phyloP scores from a whole-genome alignment of 2,329 filamentous ascomycete genomes.

The Sarocladium brachiariae region DNA sequence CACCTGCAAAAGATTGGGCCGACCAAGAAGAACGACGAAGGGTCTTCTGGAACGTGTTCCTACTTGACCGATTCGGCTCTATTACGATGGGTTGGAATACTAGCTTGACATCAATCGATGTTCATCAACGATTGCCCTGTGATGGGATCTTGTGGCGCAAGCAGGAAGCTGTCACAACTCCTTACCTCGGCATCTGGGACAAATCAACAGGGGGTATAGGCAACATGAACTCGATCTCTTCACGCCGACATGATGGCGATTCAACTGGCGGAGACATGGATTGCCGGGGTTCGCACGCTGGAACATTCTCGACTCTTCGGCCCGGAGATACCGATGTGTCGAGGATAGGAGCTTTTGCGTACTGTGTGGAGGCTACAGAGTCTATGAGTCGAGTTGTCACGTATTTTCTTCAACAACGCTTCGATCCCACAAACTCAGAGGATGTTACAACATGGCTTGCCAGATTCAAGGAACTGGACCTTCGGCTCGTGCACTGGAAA shows the following conservation, averaged over 20 bases:
- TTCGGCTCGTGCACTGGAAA: conserved; percentile 35
- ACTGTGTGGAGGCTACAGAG: conserved; percentile 36
- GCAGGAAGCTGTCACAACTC: conserved; percentile 27
- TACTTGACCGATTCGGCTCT: conserved; percentile 20
- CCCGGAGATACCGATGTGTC: conserved; percentile 24
- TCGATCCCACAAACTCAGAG: conserved; percentile 28
- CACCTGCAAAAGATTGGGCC: conserved; percentile 21
- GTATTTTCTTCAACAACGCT: conserved; percentile 34
- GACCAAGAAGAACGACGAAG: conserved; percentile 24
- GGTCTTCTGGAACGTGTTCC: conserved; percentile 26
- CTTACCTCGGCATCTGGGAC: conserved; percentile 35
- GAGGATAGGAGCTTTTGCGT: conserved; percentile 34
- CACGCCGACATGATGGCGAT: conserved; percentile 16
- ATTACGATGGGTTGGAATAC: conserved; percentile 23
- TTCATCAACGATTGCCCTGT: conserved; percentile 22
- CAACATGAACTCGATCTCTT: conserved; percentile 23
- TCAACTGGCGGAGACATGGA: conserved; percentile 9
- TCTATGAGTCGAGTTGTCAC: conserved; percentile 33
- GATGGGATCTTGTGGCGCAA: conserved; percentile 32
- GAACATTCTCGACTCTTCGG: conserved; percentile 12
- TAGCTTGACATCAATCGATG: conserved; percentile 24
- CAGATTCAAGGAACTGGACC: conserved; percentile 37
- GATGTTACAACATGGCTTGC: conserved; percentile 33
- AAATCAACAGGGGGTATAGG: conserved; percentile 25
- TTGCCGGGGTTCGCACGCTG: not conserved